These are phyloP conservation scores for Leccinum pellstonianum DNA, from an alignment of 768 basidiomycete species.

Conservation along the genomic window DNA sequence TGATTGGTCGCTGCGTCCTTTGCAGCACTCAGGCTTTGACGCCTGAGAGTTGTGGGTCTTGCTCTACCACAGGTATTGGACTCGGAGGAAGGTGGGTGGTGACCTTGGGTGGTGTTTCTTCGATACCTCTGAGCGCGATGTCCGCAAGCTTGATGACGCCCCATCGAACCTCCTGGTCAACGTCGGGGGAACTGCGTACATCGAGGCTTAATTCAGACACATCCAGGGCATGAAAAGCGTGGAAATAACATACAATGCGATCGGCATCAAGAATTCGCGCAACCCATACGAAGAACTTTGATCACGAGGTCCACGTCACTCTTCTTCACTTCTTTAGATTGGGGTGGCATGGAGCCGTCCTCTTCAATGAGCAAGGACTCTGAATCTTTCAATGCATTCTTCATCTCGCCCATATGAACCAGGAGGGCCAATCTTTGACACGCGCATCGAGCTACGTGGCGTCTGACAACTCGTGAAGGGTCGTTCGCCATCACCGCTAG, in stretches of 20 bases:
- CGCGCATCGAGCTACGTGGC: constrained; percentile 83
- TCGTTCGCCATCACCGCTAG: constrained; percentile 86
- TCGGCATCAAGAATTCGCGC: constrained; percentile 77
- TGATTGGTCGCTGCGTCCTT: constrained; percentile 38
- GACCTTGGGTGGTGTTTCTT: constrained; percentile 84
- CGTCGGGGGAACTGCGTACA: constrained; percentile 59
- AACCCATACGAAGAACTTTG: constrained; percentile 82
- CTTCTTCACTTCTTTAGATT: constrained; percentile 72
- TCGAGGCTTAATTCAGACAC: not conserved
- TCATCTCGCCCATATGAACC: constrained; percentile 90
- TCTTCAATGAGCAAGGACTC: constrained; percentile 85
- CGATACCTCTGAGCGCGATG: constrained; percentile 75
- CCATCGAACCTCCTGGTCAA: constrained; percentile 89
- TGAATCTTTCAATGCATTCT: constrained; percentile 65
- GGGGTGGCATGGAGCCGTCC: constrained; percentile 71
- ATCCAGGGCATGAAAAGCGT: constrained; percentile 3
- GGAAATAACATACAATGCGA: constrained; percentile 61
- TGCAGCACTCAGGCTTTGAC: constrained; percentile 44
- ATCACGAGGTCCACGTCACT: constrained; percentile 83
- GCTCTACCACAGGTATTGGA: constrained; percentile 64
- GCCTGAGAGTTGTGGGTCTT: constrained; percentile 51
- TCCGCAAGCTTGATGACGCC: constrained; percentile 91
- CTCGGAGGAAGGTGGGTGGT: constrained; percentile 70
- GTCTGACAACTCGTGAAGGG: constrained; percentile 74
- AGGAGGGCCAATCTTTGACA: constrained; percentile 85